Evolutionary conservation across 192 early-diverging fungal genomes (phyloP).

Genomic region (Backusella tuberculispora): DNA sequence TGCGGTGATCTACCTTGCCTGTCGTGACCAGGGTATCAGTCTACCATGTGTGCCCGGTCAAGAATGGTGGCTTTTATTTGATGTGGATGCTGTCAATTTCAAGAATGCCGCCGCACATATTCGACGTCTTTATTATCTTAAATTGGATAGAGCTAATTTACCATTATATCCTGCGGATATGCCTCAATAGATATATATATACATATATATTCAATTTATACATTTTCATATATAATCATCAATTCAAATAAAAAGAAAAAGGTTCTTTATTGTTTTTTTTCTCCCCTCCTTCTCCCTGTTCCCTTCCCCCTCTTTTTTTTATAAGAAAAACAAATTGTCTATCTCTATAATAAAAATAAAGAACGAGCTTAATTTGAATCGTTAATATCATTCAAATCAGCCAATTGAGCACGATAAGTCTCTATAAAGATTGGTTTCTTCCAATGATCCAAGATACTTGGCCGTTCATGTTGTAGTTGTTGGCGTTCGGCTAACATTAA

Average conservation of each 20-base stretch:
- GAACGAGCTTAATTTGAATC: background rate
- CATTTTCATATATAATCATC: background rate
- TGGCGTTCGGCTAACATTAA: constrained; percentile 18
- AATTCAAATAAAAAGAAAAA: background rate
- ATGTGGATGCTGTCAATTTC: constrained; percentile 36
- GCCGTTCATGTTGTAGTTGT: constrained; percentile 7
- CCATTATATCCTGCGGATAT: constrained; percentile 64
- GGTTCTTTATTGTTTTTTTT: background rate
- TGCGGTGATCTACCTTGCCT: constrained; percentile 84
- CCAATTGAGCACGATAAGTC: constrained; percentile 16
- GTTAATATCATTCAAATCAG: background rate
- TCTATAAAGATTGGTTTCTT: constrained; percentile 1
- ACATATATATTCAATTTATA: background rate
- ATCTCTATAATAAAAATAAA: background rate
- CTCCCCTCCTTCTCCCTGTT: background rate
- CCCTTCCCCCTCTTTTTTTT: background rate
- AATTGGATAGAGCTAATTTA: constrained; percentile 49
- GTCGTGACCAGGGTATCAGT: constrained; percentile 60
- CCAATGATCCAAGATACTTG: background rate
- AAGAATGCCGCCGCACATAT: constrained; percentile 64
- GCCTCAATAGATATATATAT: background rate
- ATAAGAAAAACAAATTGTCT: background rate
- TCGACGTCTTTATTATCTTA: constrained; percentile 58
- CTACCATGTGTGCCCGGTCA: constrained; percentile 56
- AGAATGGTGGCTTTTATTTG: constrained; percentile 45